Percentiles rank a stretch among this genome's conserved stretches.
Evolutionary conservation across 2,329 filamentous ascomycete genomes (phyloP).

Genomic region (Penicillium sp.): DNA sequence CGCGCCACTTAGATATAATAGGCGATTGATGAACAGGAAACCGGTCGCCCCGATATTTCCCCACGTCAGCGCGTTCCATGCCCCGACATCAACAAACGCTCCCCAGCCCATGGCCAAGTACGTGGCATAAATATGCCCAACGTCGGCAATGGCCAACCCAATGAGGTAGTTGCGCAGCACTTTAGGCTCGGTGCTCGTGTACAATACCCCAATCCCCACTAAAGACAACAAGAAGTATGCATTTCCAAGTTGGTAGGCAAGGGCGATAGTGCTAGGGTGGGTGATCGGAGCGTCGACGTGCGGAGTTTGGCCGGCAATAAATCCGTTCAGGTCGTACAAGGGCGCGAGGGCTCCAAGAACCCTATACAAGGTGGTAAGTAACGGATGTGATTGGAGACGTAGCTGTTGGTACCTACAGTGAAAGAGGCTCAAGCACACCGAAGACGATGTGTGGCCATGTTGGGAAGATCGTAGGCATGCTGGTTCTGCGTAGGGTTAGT

Average conservation of each 20-base stretch:
- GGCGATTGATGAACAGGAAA: constrained; percentile 57
- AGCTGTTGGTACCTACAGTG: constrained; percentile 52
- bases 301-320: constrained; percentile 62
- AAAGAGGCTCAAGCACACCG: constrained; percentile 66
- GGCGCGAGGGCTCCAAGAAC: constrained; percentile 59
- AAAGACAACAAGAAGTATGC: constrained; percentile 65
- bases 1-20: constrained; percentile 57
- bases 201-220: constrained; percentile 62
- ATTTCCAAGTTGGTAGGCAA: constrained; percentile 68
- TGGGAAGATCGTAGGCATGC: constrained; percentile 54
- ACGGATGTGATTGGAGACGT: neutral
- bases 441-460: constrained; percentile 64
- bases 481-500: constrained; percentile 2
- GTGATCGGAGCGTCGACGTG: constrained; percentile 26
- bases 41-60: constrained; percentile 68
- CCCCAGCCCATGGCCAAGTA: constrained; percentile 58
- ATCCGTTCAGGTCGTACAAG: constrained; percentile 58
- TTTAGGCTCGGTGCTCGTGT: constrained; percentile 62
- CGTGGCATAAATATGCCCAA: constrained; percentile 65
- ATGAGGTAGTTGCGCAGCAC: constrained; percentile 67
- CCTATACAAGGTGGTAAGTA: constrained; percentile 38
- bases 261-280: constrained; percentile 48
- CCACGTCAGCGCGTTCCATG: constrained; percentile 71
- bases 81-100: constrained; percentile 51
- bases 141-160: constrained; percentile 63